These are phyloP conservation scores for Rhododendron griersonianum DNA, from an alignment of 148 eudicot genomes.

Conservation along the genomic window DNA sequence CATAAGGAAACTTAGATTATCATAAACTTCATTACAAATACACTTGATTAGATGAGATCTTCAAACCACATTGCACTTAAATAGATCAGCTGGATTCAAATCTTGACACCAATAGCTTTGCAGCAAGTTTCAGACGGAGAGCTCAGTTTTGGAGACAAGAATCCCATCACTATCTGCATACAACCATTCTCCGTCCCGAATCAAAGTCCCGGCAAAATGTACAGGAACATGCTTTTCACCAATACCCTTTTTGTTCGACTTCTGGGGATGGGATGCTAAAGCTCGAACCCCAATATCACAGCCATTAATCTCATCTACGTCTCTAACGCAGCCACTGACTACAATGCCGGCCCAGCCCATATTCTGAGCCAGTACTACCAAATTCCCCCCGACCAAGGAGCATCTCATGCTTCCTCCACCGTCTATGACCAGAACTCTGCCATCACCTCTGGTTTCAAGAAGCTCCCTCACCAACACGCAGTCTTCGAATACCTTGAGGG, in stretches of 20 bases:
- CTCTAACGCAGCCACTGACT: conserved; percentile 37
- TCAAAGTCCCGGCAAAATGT: conserved; percentile 28
- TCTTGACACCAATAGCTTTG: background rate
- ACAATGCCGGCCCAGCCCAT: conserved; percentile 44
- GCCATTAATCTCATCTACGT: conserved; percentile 42
- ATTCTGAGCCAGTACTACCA: conserved; percentile 37
- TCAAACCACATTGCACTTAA: background rate
- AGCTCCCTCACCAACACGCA: conserved; percentile 38
- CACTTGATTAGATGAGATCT: background rate
- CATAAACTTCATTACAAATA: background rate
- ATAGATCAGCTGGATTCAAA: background rate
- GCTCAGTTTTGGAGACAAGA: conserved; percentile 32
- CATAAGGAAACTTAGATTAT: background rate
- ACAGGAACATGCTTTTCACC: conserved; percentile 36
- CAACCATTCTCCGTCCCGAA: conserved; percentile 37
- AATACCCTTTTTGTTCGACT: conserved; percentile 28
- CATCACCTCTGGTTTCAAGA: conserved; percentile 41
- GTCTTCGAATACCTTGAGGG: conserved; percentile 43
- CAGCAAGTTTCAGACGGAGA: conserved; percentile 21
- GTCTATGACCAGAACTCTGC: conserved; percentile 37
- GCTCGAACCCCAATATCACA: conserved; percentile 48
- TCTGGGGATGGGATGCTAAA: conserved; percentile 36
- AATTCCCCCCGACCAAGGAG: conserved; percentile 36
- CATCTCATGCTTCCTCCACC: conserved; percentile 46
- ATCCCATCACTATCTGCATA: conserved; percentile 48